Base-by-base conservation (phyloP, 1,139 yeast genomes). In the Meyerozyma guilliermondii region DNA sequence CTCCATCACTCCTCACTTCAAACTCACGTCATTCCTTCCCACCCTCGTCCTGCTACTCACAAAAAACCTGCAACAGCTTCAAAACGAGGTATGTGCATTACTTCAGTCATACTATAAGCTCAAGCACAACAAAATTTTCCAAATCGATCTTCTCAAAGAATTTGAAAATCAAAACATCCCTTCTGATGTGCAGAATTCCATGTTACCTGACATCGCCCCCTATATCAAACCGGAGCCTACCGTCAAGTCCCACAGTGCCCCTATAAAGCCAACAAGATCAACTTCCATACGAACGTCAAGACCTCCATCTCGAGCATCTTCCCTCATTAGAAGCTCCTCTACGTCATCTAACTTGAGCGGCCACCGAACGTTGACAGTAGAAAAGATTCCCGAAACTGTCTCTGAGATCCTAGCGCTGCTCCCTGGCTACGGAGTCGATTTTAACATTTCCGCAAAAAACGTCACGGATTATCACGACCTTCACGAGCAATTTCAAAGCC, bases 101-200 rank as follows among this genome's bases (percentile, higher is more conserved):
- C 56, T 68, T 22, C 52, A 52, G 2, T 51, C 50, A 40, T 67
- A 62, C 51, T 68, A 64, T 46, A 53, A 53, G 31, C 46, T 59
- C 43, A 59, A 56, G 43, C 62, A 57, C 22, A 66, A 66, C 44
- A 50, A 55, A 30, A 46, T 59, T 35, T 58, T 58, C 14, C 68
- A 70, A 50, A 63, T 60, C 16, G 86, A 80, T 44, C 65, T 85
- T 31, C 61, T 71, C 5, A 63, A 65, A 22, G 81, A 79, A 42
- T 52, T 84, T 46, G 63, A 65, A 31, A 48, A 52, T 7, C 73
- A 72, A 40, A 59, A 62, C n/a, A 63, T 79, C 1, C 60, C 66
- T 0, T 42, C 52, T 2, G 43, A 53, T 23, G 51, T 59, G 17
- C 63, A 66, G 1, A 51, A 57, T 3, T 51, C 55, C 9, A 51